Base-by-base conservation (phyloP, 106 monocot genomes). In the Dioscorea zingiberensis region DNA sequence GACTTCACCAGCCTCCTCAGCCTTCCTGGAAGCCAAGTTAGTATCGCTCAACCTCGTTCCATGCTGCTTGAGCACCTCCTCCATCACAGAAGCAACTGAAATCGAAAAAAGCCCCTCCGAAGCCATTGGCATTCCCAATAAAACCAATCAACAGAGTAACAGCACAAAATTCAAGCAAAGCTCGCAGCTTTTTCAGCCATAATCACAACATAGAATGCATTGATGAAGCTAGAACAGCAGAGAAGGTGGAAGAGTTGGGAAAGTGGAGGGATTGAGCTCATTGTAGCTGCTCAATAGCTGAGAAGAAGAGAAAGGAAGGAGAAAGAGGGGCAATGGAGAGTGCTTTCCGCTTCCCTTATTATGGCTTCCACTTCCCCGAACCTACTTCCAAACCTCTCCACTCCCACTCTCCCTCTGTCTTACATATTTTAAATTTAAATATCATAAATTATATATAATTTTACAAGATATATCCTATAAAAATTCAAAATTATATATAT, bases 51-150 rank as follows among this genome's bases (percentile, higher is more conserved):
- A 27, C 60, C 60, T 4, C 7, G 60, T 60, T 7, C 60, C 60
- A 29, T 60, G 60, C 29, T 60, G 26, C 17, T 27, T 27, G 60
- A 60, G 60, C 60, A 60, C 60, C 60, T 60, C 60, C 60, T 60
- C 60, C 60, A 60, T 27, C 27, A 60, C 60, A 13, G 60, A 27
- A 9, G 27, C 60, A 6, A 60, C 60, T 27, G 60, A 29, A 27
- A 60, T 30, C 4, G 27, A 28, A 16, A 60, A 60, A 25, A 17
- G 12, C 29, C 60, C 60, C 27, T 60, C 60, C 15, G 30, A 60
- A 16, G 60, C 60, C 51, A 51, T 51, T 16, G 51, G 2, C 51
- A 51, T 19, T 16, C 19, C 51, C 51, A 51, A 51, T 13, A 51
- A 15, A 16, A 19, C 15, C 51, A 16, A 18, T 51, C 19, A 51